These are phyloP conservation scores for Chaetoscypha palmicola DNA, from an alignment of 2,329 filamentous ascomycete genomes.

Conservation along the genomic window DNA sequence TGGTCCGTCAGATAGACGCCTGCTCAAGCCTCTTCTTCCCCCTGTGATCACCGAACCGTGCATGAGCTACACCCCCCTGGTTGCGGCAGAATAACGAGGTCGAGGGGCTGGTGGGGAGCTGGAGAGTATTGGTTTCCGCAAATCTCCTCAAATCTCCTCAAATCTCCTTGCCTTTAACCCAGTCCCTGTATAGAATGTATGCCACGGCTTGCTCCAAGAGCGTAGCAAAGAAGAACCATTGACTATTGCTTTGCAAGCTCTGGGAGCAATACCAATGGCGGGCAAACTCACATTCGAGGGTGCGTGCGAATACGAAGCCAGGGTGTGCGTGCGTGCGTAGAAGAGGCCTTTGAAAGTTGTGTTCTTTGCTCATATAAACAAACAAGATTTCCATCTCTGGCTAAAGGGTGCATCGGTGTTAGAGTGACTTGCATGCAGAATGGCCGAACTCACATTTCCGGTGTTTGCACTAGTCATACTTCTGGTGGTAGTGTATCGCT, in stretches of 20 bases:
- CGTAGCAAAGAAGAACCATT: too few species aligned
- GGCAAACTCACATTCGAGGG: too few species aligned
- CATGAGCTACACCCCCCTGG: conserved; percentile 2
- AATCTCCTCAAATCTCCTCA: too few species aligned
- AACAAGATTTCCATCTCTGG: neutral
- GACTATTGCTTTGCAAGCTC: too few species aligned
- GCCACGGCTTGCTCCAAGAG: neutral
- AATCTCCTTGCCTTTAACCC: neutral
- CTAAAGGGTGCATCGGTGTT: neutral
- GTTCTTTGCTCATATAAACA: neutral
- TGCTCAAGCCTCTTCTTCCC: too few species aligned
- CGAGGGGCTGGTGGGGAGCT: too few species aligned
- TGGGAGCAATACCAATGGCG: too few species aligned
- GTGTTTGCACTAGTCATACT: conserved; percentile 1
- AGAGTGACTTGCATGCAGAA: neutral
- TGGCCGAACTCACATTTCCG: conserved; percentile 3
- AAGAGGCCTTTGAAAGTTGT: neutral
- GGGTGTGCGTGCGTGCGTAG: neutral
- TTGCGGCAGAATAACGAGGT: too few species aligned
- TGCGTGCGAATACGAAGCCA: neutral
- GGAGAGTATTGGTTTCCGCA: too few species aligned
- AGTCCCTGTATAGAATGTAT: neutral
- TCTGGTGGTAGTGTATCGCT: conserved; percentile 1
- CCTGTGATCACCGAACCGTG: conserved; percentile 5
- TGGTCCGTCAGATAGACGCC: neutral